Percentiles rank a stretch among this genome's conserved stretches.
phyloP scores from a whole-genome alignment of 768 basidiomycete species.

The Tulasnella sp. region DNA sequence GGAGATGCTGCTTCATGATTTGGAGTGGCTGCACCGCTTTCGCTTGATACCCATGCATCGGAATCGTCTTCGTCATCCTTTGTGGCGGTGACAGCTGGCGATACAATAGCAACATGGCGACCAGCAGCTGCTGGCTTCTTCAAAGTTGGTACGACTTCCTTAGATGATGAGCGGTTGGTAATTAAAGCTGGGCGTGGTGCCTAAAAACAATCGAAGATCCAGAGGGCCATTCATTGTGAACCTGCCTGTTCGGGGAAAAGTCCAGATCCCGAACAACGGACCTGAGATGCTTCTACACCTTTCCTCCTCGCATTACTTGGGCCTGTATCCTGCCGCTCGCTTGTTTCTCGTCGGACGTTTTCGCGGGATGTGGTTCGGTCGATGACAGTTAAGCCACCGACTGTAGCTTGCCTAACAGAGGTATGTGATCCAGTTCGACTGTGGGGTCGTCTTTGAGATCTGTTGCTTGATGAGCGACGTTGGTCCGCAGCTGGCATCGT shows the following conservation, averaged over 20 bases:
- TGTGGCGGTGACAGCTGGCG: not conserved
- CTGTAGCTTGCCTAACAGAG: not conserved
- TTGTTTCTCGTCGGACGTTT: not conserved
- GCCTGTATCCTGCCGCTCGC: not conserved
- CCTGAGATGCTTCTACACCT: not conserved
- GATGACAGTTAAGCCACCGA: not conserved
- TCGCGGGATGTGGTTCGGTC: not conserved
- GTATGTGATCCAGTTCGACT: constrained; percentile 3
- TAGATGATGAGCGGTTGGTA: not conserved
- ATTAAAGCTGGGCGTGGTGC: not conserved
- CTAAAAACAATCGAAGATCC: not conserved
- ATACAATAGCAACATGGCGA: not conserved
- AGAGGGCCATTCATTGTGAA: not conserved
- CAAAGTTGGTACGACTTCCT: not conserved
- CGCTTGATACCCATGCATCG: constrained; percentile 72
- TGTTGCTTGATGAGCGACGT: constrained; percentile 2
- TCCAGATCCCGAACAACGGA: not conserved
- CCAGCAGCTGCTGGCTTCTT: not conserved
- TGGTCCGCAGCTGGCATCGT: not conserved
- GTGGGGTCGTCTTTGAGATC: constrained; percentile 1
- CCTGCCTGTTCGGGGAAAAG: not conserved
- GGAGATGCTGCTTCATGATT: not conserved
- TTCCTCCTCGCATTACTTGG: not conserved
- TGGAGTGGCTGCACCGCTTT: constrained; percentile 68
- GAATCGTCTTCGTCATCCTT: constrained; percentile 37